Conservation (phyloP, 495 filamentous ascomycete genomes). For the Penicillium pancosmium region DNA sequence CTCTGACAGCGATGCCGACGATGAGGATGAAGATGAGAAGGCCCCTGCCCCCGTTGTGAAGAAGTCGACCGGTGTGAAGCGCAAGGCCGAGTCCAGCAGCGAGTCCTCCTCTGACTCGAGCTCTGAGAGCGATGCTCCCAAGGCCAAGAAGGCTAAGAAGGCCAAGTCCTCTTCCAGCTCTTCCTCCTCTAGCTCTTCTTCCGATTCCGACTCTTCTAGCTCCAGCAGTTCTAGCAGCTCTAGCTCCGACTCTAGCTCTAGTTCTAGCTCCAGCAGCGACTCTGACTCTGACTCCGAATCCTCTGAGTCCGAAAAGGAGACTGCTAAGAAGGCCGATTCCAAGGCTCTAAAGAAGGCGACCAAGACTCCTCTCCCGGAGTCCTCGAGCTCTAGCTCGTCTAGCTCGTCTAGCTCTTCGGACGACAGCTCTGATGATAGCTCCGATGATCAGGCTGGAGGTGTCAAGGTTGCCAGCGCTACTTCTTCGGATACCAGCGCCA, state of each 20-base stretch:
- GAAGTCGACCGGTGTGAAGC: constrained; percentile 54
- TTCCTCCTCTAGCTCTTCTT: constrained; percentile 30
- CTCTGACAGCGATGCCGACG: constrained; percentile 65
- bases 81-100: constrained; percentile 62
- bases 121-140: constrained; percentile 46
- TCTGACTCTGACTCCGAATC: constrained; percentile 37
- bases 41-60: constrained; percentile 35
- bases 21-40: constrained; percentile 54
- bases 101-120: constrained; percentile 53
- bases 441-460: constrained; percentile 15
- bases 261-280: constrained; percentile 7
- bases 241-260: constrained; percentile 6
- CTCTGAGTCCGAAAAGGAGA: constrained; percentile 39
- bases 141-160: constrained; percentile 39
- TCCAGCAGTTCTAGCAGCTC: constrained; percentile 20
- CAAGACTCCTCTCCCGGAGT: constrained; percentile 55
- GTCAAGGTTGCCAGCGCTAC: constrained; percentile 17
- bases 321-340: constrained; percentile 32
- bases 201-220: constrained; percentile 28
- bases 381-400: constrained; percentile 27
- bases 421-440: constrained; percentile 28
- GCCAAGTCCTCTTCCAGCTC: constrained; percentile 20
- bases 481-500: constrained; percentile 36
- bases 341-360: constrained; percentile 52
- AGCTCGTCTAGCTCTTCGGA: constrained; percentile 29